Conservation (phyloP, 176 grass and related monocot species). For the Oryza officinalis region DNA sequence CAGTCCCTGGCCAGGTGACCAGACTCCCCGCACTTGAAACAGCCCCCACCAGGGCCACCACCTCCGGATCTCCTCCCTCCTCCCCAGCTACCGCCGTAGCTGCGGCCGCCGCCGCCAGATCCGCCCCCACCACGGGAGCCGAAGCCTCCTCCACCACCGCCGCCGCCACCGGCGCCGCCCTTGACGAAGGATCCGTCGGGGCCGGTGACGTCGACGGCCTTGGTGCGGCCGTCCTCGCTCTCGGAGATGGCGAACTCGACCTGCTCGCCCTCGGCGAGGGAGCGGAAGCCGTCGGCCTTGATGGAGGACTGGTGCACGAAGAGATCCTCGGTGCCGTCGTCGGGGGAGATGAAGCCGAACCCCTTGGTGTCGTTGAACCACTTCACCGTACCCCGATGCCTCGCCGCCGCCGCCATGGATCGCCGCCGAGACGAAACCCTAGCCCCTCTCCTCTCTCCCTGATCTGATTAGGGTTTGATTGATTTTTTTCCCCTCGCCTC, state of each 20-base stretch:
- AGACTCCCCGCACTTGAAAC: conserved; percentile 56
- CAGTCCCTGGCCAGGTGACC: conserved; percentile 68
- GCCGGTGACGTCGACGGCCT: conserved; percentile 93
- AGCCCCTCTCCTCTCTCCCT: not conserved
- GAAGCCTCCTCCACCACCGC: conserved; percentile 12
- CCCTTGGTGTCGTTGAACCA: conserved; percentile 99
- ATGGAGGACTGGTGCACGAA: conserved; percentile 97
- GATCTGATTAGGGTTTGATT: conserved; percentile 1
- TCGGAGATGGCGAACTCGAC: conserved; percentile 68
- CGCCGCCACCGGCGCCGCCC: conserved; percentile 45
- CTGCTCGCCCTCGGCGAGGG: conserved; percentile 75
- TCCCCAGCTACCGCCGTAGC: conserved; percentile 51
- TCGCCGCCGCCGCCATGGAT: conserved; percentile 51
- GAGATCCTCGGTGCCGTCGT: conserved; percentile 82
- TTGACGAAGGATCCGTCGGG: conserved; percentile 86
- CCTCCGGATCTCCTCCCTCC: conserved; percentile 38
- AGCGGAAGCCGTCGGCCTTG: conserved; percentile 87
- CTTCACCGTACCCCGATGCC: conserved; percentile 73
- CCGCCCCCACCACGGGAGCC: conserved; percentile 48
- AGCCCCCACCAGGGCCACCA: conserved; percentile 25
- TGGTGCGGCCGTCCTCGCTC: conserved; percentile 80
- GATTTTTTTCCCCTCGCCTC: not conserved
- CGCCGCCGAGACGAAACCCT: conserved; percentile 41
- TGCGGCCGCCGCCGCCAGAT: conserved; percentile 39
- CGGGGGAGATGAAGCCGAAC: conserved; percentile 89